Evolutionary conservation across 2,329 filamentous ascomycete genomes (phyloP).

Genomic region (Paracorniculantispora psalliotae): DNA sequence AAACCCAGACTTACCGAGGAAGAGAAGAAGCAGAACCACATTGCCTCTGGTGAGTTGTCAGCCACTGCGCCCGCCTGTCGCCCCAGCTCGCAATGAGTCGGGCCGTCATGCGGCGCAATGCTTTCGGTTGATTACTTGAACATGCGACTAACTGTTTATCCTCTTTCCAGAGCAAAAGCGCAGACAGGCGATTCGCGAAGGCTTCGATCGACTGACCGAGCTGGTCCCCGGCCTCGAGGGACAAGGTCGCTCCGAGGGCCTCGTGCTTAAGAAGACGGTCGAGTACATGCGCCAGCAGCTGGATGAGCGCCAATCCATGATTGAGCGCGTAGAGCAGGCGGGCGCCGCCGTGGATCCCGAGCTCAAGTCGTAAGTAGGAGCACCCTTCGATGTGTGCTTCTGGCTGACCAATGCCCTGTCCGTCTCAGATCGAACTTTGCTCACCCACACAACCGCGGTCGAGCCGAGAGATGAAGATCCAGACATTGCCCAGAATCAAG

Average conservation of each 20-base stretch:
- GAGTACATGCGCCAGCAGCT: conserved; percentile 60
- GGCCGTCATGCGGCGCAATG: background rate
- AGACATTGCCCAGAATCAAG: background rate
- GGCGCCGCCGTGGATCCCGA: conserved; percentile 52
- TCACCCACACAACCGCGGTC: conserved; percentile 11
- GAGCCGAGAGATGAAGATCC: conserved; percentile 8
- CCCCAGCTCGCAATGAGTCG: background rate
- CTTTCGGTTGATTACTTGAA: background rate
- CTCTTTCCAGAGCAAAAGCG: conserved; percentile 37
- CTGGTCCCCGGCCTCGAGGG: conserved; percentile 79
- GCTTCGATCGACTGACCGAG: conserved; percentile 75
- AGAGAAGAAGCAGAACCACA: conserved; percentile 53
- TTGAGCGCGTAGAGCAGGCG: conserved; percentile 53
- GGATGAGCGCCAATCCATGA: conserved; percentile 51
- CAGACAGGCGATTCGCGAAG: conserved; percentile 66
- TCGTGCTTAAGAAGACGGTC: conserved; percentile 70
- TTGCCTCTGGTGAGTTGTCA: conserved; percentile 41
- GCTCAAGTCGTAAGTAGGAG: conserved; percentile 36
- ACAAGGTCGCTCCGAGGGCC: conserved; percentile 77
- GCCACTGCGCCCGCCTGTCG: conserved; percentile 8
- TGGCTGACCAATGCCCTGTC: background rate
- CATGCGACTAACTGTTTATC: background rate
- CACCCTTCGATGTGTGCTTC: background rate
- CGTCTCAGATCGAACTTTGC: background rate
- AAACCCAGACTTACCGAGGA: conserved; percentile 49